Evolutionary conservation across 2,329 filamentous ascomycete genomes (phyloP).

Genomic region (Myriosclerotinia curreyana): DNA sequence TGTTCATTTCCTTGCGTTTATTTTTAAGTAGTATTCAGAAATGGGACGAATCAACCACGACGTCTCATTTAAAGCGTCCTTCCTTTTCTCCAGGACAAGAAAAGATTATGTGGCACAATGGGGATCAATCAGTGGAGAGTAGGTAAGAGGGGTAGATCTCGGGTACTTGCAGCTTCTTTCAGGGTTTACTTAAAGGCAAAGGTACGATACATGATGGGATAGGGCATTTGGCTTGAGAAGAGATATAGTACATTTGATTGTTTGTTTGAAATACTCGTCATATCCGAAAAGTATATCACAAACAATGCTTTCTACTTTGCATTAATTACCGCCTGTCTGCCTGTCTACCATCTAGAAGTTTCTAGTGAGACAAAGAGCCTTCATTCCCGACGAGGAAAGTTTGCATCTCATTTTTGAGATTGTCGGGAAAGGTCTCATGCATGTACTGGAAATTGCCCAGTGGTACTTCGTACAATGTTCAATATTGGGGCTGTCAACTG

Average conservation of each 20-base stretch:
- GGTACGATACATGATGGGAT: neutral
- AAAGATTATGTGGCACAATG: neutral
- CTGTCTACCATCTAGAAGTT: neutral
- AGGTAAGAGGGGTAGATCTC: slow-evolving; percentile 17
- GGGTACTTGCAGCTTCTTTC: slow-evolving; percentile 6
- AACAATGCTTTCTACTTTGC: neutral
- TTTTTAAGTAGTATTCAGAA: neutral
- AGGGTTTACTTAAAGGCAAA: slow-evolving; percentile 2
- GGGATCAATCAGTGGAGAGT: neutral
- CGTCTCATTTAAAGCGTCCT: slow-evolving; percentile 6
- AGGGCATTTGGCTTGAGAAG: neutral
- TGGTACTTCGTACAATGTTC: slow-evolving; percentile 2
- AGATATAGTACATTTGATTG: neutral
- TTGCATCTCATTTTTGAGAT: slow-evolving; percentile 13
- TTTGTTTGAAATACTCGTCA: slow-evolving; percentile 9
- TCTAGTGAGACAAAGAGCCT: slow-evolving; percentile 5
- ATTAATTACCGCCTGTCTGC: neutral
- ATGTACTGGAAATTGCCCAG: slow-evolving; percentile 6
- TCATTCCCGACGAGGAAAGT: slow-evolving; percentile 1
- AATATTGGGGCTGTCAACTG: slow-evolving; percentile 4
- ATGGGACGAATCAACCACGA: neutral
- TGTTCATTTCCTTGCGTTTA: slow-evolving; percentile 9
- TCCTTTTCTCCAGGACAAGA: slow-evolving; percentile 5
- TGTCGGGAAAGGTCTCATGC: slow-evolving; percentile 6
- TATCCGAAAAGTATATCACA: slow-evolving; percentile 13